Evolutionary conservation across 2,329 filamentous ascomycete species (phyloP), one percentile per base, ranked within the genome.

Genomic region (Phialemoniopsis sp.): DNA sequence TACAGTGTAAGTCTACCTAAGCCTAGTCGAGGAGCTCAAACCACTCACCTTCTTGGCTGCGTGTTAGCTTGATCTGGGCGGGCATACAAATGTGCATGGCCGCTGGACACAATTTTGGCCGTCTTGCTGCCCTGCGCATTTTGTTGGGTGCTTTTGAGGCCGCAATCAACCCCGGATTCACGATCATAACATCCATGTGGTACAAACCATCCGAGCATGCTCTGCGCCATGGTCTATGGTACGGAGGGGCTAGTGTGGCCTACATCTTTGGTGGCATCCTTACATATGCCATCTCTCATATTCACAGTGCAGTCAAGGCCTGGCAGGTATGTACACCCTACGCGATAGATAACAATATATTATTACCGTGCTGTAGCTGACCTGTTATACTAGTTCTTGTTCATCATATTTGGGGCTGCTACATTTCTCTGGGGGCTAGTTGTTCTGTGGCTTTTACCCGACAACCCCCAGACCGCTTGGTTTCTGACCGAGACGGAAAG

Each of bases 271-370:
- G 69, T 9, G 62, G 56, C 19, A 43, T 72, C 6, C 56, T 72
- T n/a, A 72, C 70, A 66, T 73, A 73, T 45, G 68, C 68, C 29
- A 70, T 76, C 37, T 71, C n/a, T n/a, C n/a, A n/a, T n/a, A n/a
- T n/a, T n/a, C n/a, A n/a, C n/a, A n/a, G n/a, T n/a, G n/a, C n/a
- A n/a, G n/a, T n/a, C n/a, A n/a, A n/a, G n/a, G n/a, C n/a, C n/a
- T n/a, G n/a, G n/a, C n/a, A n/a, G n/a, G n/a, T n/a, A n/a, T n/a
- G n/a, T n/a, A n/a, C n/a, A 68, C 30, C 63, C 64, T 42, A 63
- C 68, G 38, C 49, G 43, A 0, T 48, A 50, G 3, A 48, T 66
- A 3, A 38, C 56, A 1, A 51, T 76, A 4, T 58, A 57, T 1
- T 62, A 67, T 1, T 76, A 72, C 71, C 55, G 69, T 28, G 52